Percentiles rank a stretch among this genome's conserved stretches.
These are phyloP conservation scores for Postia placenta DNA, from an alignment of 768 basidiomycete species.

Conservation along the genomic window DNA sequence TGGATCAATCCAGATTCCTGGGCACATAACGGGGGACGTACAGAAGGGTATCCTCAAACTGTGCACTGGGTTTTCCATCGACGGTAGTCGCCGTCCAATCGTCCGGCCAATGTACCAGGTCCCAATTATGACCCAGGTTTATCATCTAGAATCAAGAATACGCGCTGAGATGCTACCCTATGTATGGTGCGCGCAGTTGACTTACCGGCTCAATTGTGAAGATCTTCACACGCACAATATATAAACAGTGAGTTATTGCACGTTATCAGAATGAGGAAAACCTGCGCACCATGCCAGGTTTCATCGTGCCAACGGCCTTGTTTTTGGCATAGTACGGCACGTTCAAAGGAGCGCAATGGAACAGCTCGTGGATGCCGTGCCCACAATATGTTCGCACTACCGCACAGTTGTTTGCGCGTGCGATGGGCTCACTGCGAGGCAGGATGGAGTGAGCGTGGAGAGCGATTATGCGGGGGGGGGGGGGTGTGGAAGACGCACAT, in stretches of 20 bases:
- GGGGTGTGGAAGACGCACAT: conserved; percentile 51
- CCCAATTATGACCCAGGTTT: conserved; percentile 77
- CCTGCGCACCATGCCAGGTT: conserved; percentile 76
- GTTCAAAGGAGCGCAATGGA: conserved; percentile 82
- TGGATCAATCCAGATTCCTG: too few species aligned
- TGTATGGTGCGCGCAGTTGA: conserved; percentile 1
- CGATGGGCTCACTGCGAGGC: conserved; percentile 67
- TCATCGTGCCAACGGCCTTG: conserved; percentile 91
- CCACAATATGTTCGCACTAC: conserved; percentile 90
- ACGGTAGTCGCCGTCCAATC: conserved; percentile 94
- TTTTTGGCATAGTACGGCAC: conserved; percentile 94
- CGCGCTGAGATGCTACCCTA: not conserved
- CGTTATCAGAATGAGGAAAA: too few species aligned
- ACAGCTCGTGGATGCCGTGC: conserved; percentile 83
- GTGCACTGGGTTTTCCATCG: conserved; percentile 88
- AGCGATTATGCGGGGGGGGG: conserved; percentile 1
- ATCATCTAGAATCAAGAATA: conserved; percentile 64
- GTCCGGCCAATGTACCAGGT: conserved; percentile 83
- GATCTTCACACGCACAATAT: conserved; percentile 16
- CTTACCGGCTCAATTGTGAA: conserved; percentile 80
- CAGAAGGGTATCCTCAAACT: conserved; percentile 97
- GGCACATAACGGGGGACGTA: too few species aligned
- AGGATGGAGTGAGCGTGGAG: too few species aligned
- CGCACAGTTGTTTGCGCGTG: conserved; percentile 78
- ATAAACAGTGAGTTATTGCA: too few species aligned